Evolutionary conservation across 805 yeast species (phyloP), one percentile per base, ranked within the genome.

Genomic region (Suhomyces faveliae): DNA sequence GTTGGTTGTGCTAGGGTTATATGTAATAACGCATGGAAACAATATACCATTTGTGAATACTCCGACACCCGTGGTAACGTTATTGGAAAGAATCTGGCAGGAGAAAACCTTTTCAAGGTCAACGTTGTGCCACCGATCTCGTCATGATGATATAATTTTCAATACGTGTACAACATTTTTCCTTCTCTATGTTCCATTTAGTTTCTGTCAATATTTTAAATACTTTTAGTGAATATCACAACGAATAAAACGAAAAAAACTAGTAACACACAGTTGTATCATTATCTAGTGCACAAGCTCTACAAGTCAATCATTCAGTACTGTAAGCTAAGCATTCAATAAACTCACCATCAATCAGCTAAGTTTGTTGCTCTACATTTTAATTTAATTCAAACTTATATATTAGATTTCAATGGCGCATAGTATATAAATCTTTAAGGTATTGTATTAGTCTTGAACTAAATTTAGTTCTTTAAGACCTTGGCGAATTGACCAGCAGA

Each of bases 31-130:
- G 66, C 58, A 29, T 79, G 81, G 79, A 72, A 79, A 50, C 80
- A 80, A 52, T 85, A 84, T 66, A 69, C 87, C 51, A 81, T 85
- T 49, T 87, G 94, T 74, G 85, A 84, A 61, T 87, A 87, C 66
- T 51, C 61, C n/a, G 63, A 71, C 37, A 63, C 71, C 21, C 70
- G 77, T 55, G 87, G 87, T 60, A 82, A 82, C 59, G 56, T 78
- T 37, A 60, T 63, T 27, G 75, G 76, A 30, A 61, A 63, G 17
- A 63, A 66, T 45, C 44, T 56, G 1, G 70, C 71, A 30, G 71
- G 70, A 24, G 59, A 62, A 51, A 55, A 51, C 43, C 69, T 60
- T 57, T 80, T 77, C 58, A 63, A 54, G 30, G 64, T 57, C 30
- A 79, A 80, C 53, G 85, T 80, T 25, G 49, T 68, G 17, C 69